These are phyloP conservation scores for Hyphodiscus sp. DNA, from an alignment of 2,329 filamentous ascomycete species.

Conservation along the genomic window DNA sequence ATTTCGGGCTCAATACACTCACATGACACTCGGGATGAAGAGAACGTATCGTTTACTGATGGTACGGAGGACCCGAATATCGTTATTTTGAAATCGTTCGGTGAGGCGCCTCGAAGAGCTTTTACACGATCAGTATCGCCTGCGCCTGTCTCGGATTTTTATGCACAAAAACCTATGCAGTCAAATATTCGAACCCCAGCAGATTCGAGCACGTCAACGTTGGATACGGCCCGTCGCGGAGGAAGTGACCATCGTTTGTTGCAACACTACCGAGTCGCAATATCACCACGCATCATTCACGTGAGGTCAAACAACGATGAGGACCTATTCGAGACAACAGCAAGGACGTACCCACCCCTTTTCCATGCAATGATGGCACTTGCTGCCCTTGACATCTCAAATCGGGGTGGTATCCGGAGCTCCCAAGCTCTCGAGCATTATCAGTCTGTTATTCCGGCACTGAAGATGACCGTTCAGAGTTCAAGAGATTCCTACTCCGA, in stretches of 20 bases:
- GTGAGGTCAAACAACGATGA: background rate
- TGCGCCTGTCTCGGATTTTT: background rate
- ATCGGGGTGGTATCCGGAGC: constrained; percentile 38
- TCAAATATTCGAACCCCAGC: background rate
- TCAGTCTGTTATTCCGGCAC: constrained; percentile 43
- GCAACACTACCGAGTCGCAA: constrained; percentile 23
- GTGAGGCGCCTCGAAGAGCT: constrained; percentile 5
- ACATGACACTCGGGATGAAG: constrained; percentile 10
- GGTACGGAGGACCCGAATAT: constrained; percentile 9
- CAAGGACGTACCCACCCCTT: constrained; percentile 25
- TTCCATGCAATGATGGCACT: constrained; percentile 52
- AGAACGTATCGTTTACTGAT: background rate
- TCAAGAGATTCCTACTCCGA: constrained; percentile 47
- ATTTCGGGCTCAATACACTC: background rate
- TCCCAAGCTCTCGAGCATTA: constrained; percentile 48
- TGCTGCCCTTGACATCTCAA: constrained; percentile 45
- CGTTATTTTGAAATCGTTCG: constrained; percentile 12
- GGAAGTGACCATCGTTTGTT: constrained; percentile 12
- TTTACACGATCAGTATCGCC: constrained; percentile 1
- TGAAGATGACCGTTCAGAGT: constrained; percentile 38
- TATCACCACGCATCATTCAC: constrained; percentile 22
- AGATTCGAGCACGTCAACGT: background rate
- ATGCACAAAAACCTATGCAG: background rate
- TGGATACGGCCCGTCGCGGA: constrained; percentile 2
- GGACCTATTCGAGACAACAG: background rate